Base-by-base conservation (phyloP, 2,329 filamentous ascomycete genomes). In the Ophiocordyceps camponoti-floridani region DNA sequence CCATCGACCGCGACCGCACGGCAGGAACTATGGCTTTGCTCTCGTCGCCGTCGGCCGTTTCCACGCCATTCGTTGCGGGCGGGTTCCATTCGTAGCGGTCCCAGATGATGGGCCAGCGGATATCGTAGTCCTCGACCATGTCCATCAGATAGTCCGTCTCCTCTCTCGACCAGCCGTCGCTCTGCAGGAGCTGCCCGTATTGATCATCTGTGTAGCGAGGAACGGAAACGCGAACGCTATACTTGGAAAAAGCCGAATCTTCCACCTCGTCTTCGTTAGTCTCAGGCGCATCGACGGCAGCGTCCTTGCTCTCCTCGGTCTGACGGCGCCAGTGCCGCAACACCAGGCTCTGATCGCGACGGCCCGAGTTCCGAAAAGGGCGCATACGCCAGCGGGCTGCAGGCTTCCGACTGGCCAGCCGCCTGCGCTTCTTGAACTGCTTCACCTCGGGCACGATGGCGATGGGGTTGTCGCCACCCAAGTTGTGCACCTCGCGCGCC, bases 71-170 rank as follows among this genome's bases (percentile, higher is more conserved):
- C 2, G 63, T 60, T 2, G 63, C 58, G 28, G 65, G 63, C 3
- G 72, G 68, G 4, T 59, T 63, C 58, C 76, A 94, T 45, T 94
- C 84, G 64, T 95, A 98, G 47, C 89, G 83, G 60, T 98, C 91
- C 69, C 82, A 85, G 48, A 98, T 84, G 14, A 96, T 61, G 4
- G 89, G 74, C 87, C 91, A 98, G 52, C 91, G 80, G 48, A 94
- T 71, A 56, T 94, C 86, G 56, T 79, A 94, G 42, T 88, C 82
- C 46, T 72, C 72, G 13, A 77, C 84, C 33, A 89, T 59, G 3
- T 75, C 67, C 58, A 96, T 73, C 49, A 98, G 64, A 57, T 95
- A 95, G 58, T 95, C 87, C 9, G 91, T 98, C 63, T 98, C 91
- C 54, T 91, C 82, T 55, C 82, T 85, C 13, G 83, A 81, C 91